phyloP scores from a whole-genome alignment of 73 alveolate genomes.

The Breviolum minutum region DNA sequence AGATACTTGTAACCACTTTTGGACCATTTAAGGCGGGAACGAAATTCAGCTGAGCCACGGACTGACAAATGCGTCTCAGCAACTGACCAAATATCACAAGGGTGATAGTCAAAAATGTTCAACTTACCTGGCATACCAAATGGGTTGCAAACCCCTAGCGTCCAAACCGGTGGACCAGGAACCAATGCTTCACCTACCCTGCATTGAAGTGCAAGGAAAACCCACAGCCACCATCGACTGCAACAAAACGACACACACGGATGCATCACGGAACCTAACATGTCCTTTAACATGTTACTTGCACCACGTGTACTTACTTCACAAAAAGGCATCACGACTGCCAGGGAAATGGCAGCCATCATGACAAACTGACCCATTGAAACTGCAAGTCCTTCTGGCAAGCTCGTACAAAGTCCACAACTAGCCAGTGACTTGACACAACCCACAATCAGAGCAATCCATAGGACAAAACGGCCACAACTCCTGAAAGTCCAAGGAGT shows the following conservation, averaged over 20 bases:
- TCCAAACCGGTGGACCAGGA: not conserved
- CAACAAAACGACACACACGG: not conserved
- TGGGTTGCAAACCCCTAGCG: not conserved
- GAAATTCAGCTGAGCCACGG: not conserved
- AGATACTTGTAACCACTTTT: no score
- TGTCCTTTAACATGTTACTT: no score
- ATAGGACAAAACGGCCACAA: not conserved
- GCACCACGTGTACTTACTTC: no score
- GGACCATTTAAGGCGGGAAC: not conserved
- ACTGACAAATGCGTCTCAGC: not conserved
- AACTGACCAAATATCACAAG: not conserved
- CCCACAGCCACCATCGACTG: not conserved
- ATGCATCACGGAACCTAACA: no score
- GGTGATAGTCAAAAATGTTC: not conserved
- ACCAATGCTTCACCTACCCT: not conserved
- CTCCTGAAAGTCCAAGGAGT: not conserved
- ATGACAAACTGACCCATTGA: no score
- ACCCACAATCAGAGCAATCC: no score
- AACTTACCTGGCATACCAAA: not conserved
- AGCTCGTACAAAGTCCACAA: no score
- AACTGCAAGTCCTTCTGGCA: no score
- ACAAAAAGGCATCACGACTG: no score
- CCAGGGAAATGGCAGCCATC: no score
- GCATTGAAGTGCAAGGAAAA: not conserved
- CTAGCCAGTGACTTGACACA: no score